Evolutionary conservation across 805 yeast genomes (phyloP).

Genomic region (Metschnikowia chrysomelidarum): DNA sequence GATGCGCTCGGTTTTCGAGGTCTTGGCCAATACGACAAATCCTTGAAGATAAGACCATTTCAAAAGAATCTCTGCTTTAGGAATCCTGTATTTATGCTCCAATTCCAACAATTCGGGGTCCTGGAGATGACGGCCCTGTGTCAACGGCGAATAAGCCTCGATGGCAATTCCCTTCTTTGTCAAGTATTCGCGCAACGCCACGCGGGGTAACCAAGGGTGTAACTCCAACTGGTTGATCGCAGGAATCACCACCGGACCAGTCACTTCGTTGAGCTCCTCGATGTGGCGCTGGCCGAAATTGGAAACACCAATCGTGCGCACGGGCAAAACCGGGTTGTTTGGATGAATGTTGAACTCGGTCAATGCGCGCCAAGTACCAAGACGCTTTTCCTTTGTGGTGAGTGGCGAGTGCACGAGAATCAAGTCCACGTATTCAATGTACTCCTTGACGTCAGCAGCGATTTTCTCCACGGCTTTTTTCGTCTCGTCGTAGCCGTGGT

Average conservation of each 20-base stretch:
- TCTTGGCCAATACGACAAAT: conserved; percentile 68
- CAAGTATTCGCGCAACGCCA: conserved; percentile 61
- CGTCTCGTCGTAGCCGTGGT: conserved; percentile 50
- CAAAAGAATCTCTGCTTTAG: conserved; percentile 62
- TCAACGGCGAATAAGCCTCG: conserved; percentile 81
- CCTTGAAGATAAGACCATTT: conserved; percentile 77
- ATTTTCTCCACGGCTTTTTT: conserved; percentile 57
- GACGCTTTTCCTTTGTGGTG: conserved; percentile 37
- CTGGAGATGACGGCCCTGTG: conserved; percentile 54
- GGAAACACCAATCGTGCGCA: conserved; percentile 74
- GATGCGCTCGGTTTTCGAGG: conserved; percentile 52
- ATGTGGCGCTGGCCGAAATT: conserved; percentile 63
- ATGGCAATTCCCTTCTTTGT: conserved; percentile 52
- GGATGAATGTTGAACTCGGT: conserved; percentile 60
- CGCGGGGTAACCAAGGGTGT: conserved; percentile 78
- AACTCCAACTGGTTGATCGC: conserved; percentile 81
- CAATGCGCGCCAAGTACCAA: conserved; percentile 69
- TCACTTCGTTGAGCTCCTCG: conserved; percentile 59
- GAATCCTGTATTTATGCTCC: conserved; percentile 47
- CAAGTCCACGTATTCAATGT: conserved; percentile 40
- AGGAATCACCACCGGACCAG: conserved; percentile 46
- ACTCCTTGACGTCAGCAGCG: conserved; percentile 44
- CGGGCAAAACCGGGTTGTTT: conserved; percentile 51
- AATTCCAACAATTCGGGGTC: conserved; percentile 53
- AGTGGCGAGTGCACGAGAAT: conserved; percentile 54